phyloP scores from a whole-genome alignment of 2,329 filamentous ascomycete genomes.

The Diaporthe caulivora region DNA sequence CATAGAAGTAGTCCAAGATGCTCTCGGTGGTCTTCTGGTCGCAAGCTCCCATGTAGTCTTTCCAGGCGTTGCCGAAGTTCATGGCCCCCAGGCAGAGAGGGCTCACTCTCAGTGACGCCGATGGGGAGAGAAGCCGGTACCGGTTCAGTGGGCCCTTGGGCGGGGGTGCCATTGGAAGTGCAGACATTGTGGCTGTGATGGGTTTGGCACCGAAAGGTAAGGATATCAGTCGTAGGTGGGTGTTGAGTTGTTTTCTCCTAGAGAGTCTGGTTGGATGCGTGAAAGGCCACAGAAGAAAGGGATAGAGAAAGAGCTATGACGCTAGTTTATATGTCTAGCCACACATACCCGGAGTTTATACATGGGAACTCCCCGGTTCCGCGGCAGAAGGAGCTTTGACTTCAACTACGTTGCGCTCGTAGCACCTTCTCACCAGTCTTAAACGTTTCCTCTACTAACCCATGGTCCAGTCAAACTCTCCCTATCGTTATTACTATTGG shows the following conservation, averaged over 20 bases:
- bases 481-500: background rate
- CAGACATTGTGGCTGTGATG: conserved; percentile 45
- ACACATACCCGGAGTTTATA: too few species aligned
- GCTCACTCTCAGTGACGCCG: conserved; percentile 75
- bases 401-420: background rate
- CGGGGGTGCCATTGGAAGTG: conserved; percentile 56
- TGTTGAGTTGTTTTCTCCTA: background rate
- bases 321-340: background rate
- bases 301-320: background rate
- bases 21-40: conserved; percentile 71
- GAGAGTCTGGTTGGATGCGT: background rate
- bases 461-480: background rate
- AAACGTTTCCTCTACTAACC: background rate
- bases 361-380: background rate
- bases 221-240: background rate
- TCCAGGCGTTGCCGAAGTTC: conserved; percentile 67
- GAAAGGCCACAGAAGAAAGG: background rate
- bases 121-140: conserved; percentile 75
- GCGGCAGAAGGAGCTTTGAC: background rate
- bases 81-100: conserved; percentile 73
- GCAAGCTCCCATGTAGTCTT: conserved; percentile 72
- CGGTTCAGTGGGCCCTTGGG: conserved; percentile 72
- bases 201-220: background rate
- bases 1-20: conserved; percentile 76
- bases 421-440: background rate